Percentiles rank a stretch among this genome's conserved stretches.
These are phyloP conservation scores for Elsinoe arachidis DNA, from an alignment of 2,329 filamentous ascomycete genomes.

Conservation along the genomic window DNA sequence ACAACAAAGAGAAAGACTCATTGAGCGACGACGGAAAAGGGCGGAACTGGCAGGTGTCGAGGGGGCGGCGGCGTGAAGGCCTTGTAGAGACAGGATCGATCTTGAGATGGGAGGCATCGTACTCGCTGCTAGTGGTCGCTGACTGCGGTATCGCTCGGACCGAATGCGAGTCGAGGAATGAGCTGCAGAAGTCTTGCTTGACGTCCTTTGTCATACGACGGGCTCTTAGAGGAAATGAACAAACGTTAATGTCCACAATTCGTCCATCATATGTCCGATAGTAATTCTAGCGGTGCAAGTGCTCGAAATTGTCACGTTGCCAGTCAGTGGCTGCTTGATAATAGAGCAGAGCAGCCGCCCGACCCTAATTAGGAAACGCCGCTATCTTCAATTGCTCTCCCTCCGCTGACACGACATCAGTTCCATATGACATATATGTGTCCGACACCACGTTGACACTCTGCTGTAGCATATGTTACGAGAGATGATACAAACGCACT, in stretches of 20 bases:
- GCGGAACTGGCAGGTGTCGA: slow-evolving; percentile 52
- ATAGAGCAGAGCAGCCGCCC: background rate
- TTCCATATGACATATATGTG: background rate
- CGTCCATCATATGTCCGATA: background rate
- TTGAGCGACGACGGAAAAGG: slow-evolving; percentile 82
- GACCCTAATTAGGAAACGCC: slow-evolving; percentile 5
- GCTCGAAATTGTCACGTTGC: no score
- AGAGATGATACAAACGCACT: no score
- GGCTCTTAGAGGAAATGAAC: slow-evolving; percentile 4
- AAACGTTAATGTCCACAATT: background rate
- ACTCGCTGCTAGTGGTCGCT: no score
- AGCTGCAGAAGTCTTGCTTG: background rate
- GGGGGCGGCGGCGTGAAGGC: slow-evolving; percentile 16
- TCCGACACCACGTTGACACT: no score
- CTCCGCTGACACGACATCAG: background rate
- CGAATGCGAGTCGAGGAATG: no score
- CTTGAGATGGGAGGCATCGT: background rate
- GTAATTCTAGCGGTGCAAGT: no score
- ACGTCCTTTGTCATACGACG: background rate
- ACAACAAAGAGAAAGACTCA: slow-evolving; percentile 68
- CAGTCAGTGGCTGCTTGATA: background rate
- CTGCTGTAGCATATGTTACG: no score
- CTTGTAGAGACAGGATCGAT: background rate
- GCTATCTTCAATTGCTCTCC: background rate
- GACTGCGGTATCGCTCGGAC: no score